A percentile compares a stretch with the other conserved stretches of the same genome.
phyloP scores from a whole-genome alignment of 768 basidiomycete species.

The Ramaria rubella region DNA sequence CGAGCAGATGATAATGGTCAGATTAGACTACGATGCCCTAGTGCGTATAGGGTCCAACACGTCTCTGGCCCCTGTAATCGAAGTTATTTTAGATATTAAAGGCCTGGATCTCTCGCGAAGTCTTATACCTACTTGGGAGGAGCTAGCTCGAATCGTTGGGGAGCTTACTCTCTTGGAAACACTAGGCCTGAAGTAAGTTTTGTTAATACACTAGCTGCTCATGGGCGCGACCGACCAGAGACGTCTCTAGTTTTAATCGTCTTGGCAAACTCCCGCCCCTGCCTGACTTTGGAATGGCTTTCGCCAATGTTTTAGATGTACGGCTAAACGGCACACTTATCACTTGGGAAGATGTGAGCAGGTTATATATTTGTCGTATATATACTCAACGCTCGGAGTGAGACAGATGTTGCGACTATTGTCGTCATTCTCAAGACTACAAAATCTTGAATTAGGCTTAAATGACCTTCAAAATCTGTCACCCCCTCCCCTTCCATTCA shows the following conservation, averaged over 20 bases:
- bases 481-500: background rate
- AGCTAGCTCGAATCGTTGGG: constrained; percentile 52
- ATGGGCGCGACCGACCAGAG: constrained; percentile 13
- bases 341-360: constrained; percentile 60
- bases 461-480: constrained; percentile 45
- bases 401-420: constrained; percentile 25
- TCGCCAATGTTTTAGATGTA: constrained; percentile 51
- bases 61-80: constrained; percentile 3
- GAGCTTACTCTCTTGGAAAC: constrained; percentile 58
- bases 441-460: constrained; percentile 59
- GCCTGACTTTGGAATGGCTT: constrained; percentile 24
- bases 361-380: constrained; percentile 42
- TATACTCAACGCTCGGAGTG: constrained; percentile 8
- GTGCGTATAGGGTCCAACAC: constrained; percentile 45
- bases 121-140: constrained; percentile 66
- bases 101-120: constrained; percentile 76
- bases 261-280: constrained; percentile 31
- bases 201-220: constrained; percentile 11
- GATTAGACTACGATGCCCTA: constrained; percentile 55
- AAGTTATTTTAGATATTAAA: constrained; percentile 48
- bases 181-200: constrained; percentile 72
- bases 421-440: constrained; percentile 14
- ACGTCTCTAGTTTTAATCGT: constrained; percentile 55
- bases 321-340: constrained; percentile 70
- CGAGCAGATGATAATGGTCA: constrained; percentile 42